A percentile compares a stretch with the other conserved stretches of the same genome.
Evolutionary conservation across 305 asterid genomes (phyloP).

Genomic region (Fraxinus ornus): DNA sequence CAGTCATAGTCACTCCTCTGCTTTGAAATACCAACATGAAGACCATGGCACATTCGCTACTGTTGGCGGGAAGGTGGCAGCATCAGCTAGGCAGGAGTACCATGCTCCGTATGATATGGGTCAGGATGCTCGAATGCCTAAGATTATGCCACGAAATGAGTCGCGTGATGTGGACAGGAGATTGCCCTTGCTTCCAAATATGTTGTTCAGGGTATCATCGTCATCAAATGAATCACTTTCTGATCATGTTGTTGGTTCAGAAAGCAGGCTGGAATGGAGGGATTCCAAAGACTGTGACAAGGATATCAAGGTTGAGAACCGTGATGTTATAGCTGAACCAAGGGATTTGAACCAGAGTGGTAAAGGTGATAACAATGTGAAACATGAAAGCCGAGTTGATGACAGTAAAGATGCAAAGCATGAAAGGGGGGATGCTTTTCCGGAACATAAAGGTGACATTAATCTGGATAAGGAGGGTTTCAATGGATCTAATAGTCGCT

Average conservation of each 20-base stretch:
- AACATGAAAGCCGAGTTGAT: constrained; percentile 50
- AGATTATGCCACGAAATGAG: constrained; percentile 60
- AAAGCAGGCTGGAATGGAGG: constrained; percentile 60
- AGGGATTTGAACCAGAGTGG: constrained; percentile 62
- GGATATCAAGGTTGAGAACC: constrained; percentile 62
- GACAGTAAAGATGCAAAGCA: constrained; percentile 50
- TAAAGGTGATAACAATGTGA: constrained; percentile 58
- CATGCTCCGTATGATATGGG: constrained; percentile 66
- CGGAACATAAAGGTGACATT: constrained; percentile 39
- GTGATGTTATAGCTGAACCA: constrained; percentile 57
- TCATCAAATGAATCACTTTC: constrained; percentile 55
- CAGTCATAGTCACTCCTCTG: constrained; percentile 54
- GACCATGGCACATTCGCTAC: constrained; percentile 55
- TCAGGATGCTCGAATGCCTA: constrained; percentile 65
- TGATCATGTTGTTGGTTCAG: constrained; percentile 55
- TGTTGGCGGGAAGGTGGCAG: constrained; percentile 42
- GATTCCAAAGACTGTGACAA: constrained; percentile 57
- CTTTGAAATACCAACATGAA: constrained; percentile 60
- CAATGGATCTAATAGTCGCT: constrained; percentile 47
- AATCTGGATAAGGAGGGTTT: constrained; percentile 65
- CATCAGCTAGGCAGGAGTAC: constrained; percentile 53
- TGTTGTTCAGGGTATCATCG: constrained; percentile 52
- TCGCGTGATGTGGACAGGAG: constrained; percentile 72
- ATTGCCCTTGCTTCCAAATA: constrained; percentile 56
- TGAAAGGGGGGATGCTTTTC: constrained; percentile 35